Evolutionary conservation across 345 rosid species (phyloP).

Genomic region (Citrus unshiu): DNA sequence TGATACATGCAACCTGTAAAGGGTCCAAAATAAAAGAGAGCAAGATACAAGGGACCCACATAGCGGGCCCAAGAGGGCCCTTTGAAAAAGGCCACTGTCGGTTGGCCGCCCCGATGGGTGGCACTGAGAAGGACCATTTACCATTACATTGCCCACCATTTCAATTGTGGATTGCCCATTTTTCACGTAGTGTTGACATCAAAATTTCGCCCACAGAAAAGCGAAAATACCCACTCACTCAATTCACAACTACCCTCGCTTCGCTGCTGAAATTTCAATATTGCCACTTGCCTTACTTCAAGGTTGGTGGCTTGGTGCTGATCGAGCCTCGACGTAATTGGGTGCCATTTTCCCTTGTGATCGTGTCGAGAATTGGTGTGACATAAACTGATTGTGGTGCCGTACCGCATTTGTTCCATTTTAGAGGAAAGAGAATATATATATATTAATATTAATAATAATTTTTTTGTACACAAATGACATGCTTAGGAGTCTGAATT

Average conservation of each 20-base stretch:
- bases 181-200: constrained; percentile 48
- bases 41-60: constrained; percentile 18
- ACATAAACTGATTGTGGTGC: background rate
- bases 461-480: background rate
- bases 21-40: constrained; percentile 3
- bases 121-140: constrained; percentile 50
- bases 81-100: constrained; percentile 46
- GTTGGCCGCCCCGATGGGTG: constrained; percentile 67
- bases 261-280: constrained; percentile 16
- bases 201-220: constrained; percentile 22
- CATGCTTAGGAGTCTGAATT: background rate
- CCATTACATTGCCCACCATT: background rate
- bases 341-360: constrained; percentile 27
- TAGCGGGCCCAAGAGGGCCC: constrained; percentile 22
- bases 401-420: background rate
- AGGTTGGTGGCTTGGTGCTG: constrained; percentile 20
- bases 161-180: constrained; percentile 19
- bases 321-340: constrained; percentile 41
- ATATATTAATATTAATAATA: no score
- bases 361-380: constrained; percentile 21
- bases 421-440: background rate
- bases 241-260: constrained; percentile 8
- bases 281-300: constrained; percentile 17
- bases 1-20: constrained; percentile 4
- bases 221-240: background rate